phyloP scores from a whole-genome alignment of 2,329 filamentous ascomycete species.

The Aspergillus aculeatus region DNA sequence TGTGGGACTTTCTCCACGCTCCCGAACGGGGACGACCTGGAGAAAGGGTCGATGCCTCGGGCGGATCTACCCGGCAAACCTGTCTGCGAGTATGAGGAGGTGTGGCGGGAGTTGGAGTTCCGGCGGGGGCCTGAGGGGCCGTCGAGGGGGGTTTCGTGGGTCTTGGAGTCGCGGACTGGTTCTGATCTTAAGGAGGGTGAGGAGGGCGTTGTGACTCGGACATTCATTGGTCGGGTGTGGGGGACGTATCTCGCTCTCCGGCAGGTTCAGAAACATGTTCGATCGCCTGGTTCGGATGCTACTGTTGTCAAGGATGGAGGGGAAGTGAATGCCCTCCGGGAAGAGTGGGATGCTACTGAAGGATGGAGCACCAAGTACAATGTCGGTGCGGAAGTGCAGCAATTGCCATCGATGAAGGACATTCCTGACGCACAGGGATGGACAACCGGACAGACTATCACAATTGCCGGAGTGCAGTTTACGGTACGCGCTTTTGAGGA shows the following conservation, averaged over 20 bases:
- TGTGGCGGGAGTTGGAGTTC: conserved; percentile 57
- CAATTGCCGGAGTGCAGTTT: conserved; percentile 19
- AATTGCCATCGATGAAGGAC: conserved; percentile 24
- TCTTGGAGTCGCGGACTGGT: conserved; percentile 27
- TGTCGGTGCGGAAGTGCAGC: background rate
- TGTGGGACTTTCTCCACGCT: conserved; percentile 39
- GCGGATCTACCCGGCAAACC: conserved; percentile 33
- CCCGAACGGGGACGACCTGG: conserved; percentile 43
- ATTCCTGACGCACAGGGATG: conserved; percentile 16
- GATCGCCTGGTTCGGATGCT: conserved; percentile 10
- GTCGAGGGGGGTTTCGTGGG: conserved; percentile 27
- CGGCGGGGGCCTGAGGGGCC: conserved; percentile 28
- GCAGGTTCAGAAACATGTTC: conserved; percentile 24
- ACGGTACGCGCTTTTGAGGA: conserved; percentile 31
- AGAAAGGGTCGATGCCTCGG: conserved; percentile 41
- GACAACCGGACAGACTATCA: conserved; percentile 21
- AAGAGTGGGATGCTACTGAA: conserved; percentile 20
- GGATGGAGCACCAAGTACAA: conserved; percentile 12
- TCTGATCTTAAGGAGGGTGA: conserved; percentile 14
- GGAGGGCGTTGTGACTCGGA: conserved; percentile 24
- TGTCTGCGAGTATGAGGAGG: conserved; percentile 60
- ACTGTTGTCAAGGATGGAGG: conserved; percentile 21
- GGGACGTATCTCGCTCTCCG: conserved; percentile 31
- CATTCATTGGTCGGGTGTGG: conserved; percentile 32
- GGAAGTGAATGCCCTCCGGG: conserved; percentile 30